Conservation (phyloP, 1,139 yeast species). For the Candida dubliniensis region DNA sequence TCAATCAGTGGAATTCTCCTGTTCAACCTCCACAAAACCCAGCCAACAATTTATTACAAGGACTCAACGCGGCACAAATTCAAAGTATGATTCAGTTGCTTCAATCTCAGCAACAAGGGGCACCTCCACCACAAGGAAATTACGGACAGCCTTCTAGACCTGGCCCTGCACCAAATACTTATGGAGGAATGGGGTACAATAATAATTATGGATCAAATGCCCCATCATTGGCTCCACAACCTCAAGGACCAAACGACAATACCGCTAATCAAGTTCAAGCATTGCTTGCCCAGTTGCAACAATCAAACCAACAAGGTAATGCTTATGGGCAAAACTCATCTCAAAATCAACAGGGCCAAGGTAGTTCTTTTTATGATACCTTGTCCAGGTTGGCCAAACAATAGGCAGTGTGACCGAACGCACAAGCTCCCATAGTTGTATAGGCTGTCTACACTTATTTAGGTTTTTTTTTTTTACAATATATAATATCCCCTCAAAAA, state of each 20-base stretch:
- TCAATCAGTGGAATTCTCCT: slow-evolving; percentile 12
- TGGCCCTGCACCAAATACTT: slow-evolving; percentile 11
- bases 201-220: slow-evolving; percentile 1
- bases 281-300: slow-evolving; percentile 30
- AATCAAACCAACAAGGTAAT: slow-evolving; percentile 5
- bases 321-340: slow-evolving; percentile 10
- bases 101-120: slow-evolving; percentile 25
- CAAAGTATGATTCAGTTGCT: slow-evolving; percentile 48
- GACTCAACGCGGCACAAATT: slow-evolving; percentile 52
- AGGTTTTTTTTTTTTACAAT: background rate
- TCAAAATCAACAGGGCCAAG: slow-evolving; percentile 15
- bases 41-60: slow-evolving; percentile 34
- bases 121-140: slow-evolving; percentile 15
- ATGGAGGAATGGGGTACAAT: slow-evolving; percentile 2
- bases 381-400: slow-evolving; percentile 36
- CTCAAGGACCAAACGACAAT: slow-evolving; percentile 5
- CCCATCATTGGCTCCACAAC: slow-evolving; percentile 6
- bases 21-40: slow-evolving; percentile 7
- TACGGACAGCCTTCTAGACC: slow-evolving; percentile 17
- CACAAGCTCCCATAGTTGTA: too few relatives aligned
- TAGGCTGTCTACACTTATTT: too few relatives aligned
- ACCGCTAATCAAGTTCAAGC: slow-evolving; percentile 25
- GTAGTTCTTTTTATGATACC: slow-evolving; percentile 37
- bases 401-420: slow-evolving; percentile 2
- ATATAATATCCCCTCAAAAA: background rate